phyloP scores from a whole-genome alignment of 2,329 filamentous ascomycete genomes.

The Aspergillus sergii region DNA sequence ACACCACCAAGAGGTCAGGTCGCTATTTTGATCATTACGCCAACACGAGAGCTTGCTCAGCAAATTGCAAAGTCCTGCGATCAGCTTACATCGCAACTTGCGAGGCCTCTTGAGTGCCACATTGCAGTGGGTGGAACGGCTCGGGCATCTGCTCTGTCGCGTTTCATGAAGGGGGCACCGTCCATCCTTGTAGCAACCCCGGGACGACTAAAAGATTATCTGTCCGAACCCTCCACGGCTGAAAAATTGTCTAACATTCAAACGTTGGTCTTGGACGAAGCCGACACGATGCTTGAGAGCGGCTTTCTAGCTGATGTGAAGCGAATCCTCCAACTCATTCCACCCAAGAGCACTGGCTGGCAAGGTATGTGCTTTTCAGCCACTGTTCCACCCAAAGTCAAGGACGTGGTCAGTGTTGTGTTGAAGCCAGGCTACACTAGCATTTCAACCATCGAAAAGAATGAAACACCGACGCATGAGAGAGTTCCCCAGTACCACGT shows the following conservation, averaged over 20 bases:
- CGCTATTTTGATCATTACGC: constrained; percentile 51
- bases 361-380: constrained; percentile 80
- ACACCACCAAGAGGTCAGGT: constrained; percentile 39
- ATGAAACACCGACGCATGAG: constrained; percentile 75
- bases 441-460: constrained; percentile 76
- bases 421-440: constrained; percentile 70
- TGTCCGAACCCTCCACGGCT: constrained; percentile 45
- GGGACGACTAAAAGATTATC: constrained; percentile 51
- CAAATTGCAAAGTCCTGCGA: constrained; percentile 54
- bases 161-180: constrained; percentile 32
- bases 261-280: constrained; percentile 53
- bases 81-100: constrained; percentile 45
- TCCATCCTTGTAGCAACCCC: constrained; percentile 52
- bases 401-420: constrained; percentile 72
- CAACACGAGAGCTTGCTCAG: constrained; percentile 52
- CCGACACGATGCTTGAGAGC: constrained; percentile 36
- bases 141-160: constrained; percentile 28
- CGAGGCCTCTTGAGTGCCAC: constrained; percentile 44
- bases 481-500: constrained; percentile 54
- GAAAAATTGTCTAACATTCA: constrained; percentile 51
- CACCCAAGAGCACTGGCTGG: constrained; percentile 50
- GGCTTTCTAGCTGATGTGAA: constrained; percentile 56
- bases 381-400: constrained; percentile 81
- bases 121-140: constrained; percentile 48
- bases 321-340: constrained; percentile 54